Percentiles rank a stretch among this genome's conserved stretches.
These are phyloP conservation scores for Pyrenula aspistea DNA, from an alignment of 495 filamentous ascomycete species.

Conservation along the genomic window DNA sequence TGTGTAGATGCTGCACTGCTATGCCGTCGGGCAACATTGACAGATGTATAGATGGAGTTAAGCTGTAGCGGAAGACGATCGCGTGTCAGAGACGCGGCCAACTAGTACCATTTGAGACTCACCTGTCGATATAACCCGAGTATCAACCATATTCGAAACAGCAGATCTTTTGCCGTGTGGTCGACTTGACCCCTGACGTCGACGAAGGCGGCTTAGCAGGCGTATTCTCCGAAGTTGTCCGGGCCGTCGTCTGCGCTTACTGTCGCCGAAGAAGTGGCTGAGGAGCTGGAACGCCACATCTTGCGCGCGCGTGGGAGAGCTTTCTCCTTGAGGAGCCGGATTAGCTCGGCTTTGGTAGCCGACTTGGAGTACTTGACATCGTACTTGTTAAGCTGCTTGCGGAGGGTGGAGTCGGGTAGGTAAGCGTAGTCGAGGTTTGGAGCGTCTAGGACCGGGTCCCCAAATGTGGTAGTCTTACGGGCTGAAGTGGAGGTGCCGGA, in stretches of 20 bases:
- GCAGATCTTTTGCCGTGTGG: no score
- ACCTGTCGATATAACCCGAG: no score
- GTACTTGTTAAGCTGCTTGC: background rate
- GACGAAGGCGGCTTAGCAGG: no score
- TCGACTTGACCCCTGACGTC: no score
- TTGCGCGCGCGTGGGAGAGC: background rate
- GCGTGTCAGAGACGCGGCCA: no score
- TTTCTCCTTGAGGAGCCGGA: background rate
- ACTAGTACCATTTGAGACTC: no score
- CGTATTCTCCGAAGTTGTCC: background rate
- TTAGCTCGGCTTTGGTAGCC: background rate
- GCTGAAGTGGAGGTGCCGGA: background rate
- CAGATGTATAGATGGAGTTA: no score
- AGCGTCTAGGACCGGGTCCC: background rate
- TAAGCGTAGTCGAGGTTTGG: background rate
- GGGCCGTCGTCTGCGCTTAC: background rate
- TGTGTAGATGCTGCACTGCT: no score
- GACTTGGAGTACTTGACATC: background rate
- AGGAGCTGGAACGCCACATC: background rate
- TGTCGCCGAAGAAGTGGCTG: background rate
- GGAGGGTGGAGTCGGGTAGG: background rate
- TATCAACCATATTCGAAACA: no score
- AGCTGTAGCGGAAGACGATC: no score
- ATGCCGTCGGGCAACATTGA: no score
- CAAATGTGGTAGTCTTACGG: background rate